Conservation (phyloP, 176 grass and related monocot genomes). For the Tuctoria greenei region DNA sequence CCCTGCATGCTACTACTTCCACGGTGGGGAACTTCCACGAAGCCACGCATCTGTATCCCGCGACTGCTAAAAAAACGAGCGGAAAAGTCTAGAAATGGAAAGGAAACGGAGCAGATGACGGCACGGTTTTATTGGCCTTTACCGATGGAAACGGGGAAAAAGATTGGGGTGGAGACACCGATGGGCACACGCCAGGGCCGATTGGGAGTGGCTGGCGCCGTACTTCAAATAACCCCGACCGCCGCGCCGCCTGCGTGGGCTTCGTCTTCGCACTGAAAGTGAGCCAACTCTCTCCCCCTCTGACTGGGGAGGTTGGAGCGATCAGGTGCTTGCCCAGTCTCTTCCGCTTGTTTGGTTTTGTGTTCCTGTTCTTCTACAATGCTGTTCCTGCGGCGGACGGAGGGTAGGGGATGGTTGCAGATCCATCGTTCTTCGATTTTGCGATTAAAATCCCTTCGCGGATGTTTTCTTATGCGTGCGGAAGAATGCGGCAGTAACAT, state of each 20-base stretch:
- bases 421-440: slow-evolving; percentile 5
- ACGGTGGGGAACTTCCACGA: not conserved
- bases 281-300: not conserved
- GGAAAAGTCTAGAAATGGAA: no score
- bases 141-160: no score
- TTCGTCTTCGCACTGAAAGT: slow-evolving; percentile 12
- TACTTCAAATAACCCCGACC: not conserved
- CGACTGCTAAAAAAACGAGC: not conserved
- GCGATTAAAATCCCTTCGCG: not conserved
- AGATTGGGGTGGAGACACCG: not conserved
- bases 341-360: no score
- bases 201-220: not conserved
- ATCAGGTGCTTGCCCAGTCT: slow-evolving; percentile 30
- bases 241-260: not conserved
- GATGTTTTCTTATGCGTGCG: not conserved
- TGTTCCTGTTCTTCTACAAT: not conserved
- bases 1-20: no score
- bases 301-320: not conserved
- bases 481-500: not conserved
- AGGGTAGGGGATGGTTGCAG: not conserved
- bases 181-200: not conserved
- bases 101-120: not conserved
- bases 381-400: slow-evolving; percentile 1
- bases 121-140: no score
- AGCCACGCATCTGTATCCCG: not conserved